Evolutionary conservation across 2,329 filamentous ascomycete genomes (phyloP), one percentile per base, ranked within the genome.

Genomic region (Phoma herbarum): DNA sequence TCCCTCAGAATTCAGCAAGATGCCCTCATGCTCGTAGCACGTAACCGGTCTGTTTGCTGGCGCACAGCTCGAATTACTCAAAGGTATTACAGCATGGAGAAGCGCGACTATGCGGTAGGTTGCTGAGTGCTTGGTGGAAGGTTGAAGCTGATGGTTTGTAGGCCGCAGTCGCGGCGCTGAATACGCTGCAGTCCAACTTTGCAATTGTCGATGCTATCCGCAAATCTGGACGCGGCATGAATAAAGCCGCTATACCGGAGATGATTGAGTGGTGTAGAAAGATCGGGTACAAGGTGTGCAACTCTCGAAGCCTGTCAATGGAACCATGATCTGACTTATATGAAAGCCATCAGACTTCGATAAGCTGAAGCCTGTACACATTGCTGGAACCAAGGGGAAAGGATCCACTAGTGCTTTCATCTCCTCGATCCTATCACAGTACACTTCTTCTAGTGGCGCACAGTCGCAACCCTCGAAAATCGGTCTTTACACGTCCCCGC

Each of bases 311-410:
- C 37, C 43, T 35, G 33, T 37, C 29, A 12, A 25, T 11, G 45
- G 29, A 14, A 8, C 25, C 44, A 12, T 39, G 47, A 60, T 63
- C 67, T 42, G 51, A 52, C 31, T 52, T 14, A 8, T 7, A 9
- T 41, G 4, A 28, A 28, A 89, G 86, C 86, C 87, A 18, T 82
- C 84, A 14, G 86, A 88, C 59, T 83, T 90, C 66, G 80, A 88
- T 62, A 78, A 73, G 10, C 71, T 90, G 61, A 88, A 85, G 59
- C 80, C 84, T 65, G 87, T 98, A 60, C 94, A 98, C 74, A 88
- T 98, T 44, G 91, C 94, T 1, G 94, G 94, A 12, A 97, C 93
- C 4, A 98, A 97, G 76, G 94, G 94, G 60, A 98, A 97, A 77
- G 93, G 93, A 39, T 95, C 91, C 2, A 93, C 92, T 0, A 92